Evolutionary conservation across 176 grass and related monocot genomes (phyloP).

Genomic region (Tillandsia fasciculata): DNA sequence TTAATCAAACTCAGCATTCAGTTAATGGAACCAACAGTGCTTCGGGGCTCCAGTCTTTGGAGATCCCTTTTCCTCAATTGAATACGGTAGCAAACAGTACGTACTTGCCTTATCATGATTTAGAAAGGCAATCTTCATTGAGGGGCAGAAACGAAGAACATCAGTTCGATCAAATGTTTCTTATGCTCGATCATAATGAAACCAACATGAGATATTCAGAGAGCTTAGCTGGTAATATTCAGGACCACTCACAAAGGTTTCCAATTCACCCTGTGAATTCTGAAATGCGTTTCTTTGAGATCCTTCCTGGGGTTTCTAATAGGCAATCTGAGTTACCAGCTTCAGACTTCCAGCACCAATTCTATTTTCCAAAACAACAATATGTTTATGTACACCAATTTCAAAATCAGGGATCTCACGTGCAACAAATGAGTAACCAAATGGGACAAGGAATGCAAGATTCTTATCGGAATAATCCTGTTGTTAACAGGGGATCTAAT

Average conservation of each 20-base stretch:
- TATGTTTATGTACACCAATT: slow-evolving; percentile 36
- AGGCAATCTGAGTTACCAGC: slow-evolving; percentile 15
- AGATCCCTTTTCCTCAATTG: background rate
- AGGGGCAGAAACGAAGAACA: slow-evolving; percentile 1
- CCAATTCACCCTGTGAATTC: slow-evolving; percentile 15
- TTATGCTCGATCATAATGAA: slow-evolving; percentile 15
- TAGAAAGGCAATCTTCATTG: background rate
- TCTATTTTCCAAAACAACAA: slow-evolving; percentile 13
- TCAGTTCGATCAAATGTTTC: background rate
- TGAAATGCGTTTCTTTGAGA: slow-evolving; percentile 1
- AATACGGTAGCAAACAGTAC: background rate
- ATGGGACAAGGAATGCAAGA: slow-evolving; percentile 1
- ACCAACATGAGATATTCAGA: slow-evolving; percentile 10
- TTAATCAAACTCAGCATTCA: background rate
- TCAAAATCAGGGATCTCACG: slow-evolving; percentile 26
- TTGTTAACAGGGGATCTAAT: slow-evolving; percentile 22
- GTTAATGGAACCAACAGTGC: background rate
- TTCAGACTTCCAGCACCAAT: slow-evolving; percentile 19
- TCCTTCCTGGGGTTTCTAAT: slow-evolving; percentile 7
- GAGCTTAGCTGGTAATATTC: slow-evolving; percentile 14
- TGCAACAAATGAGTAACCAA: slow-evolving; percentile 17
- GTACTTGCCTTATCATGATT: background rate
- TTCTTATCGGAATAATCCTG: slow-evolving; percentile 11
- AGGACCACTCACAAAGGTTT: slow-evolving; percentile 12
- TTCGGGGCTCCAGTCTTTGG: background rate